Base-by-base conservation (phyloP, 208 protist species). In the Trypanosoma theileri region DNA sequence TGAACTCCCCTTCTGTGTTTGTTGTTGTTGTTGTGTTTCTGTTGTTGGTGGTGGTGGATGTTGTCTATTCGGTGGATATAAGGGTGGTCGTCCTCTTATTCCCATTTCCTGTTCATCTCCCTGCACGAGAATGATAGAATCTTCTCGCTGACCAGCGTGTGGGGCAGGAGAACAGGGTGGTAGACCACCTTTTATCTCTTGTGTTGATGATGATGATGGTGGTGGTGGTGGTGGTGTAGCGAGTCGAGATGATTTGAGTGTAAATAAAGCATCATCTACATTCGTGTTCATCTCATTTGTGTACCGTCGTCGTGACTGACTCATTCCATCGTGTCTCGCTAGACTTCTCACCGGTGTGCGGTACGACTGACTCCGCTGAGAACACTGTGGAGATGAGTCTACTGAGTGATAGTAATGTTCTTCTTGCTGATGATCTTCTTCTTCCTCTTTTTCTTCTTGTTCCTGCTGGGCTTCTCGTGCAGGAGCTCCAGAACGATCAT, bases 331-430 rank as follows among this genome's bases (percentile, higher is more conserved):
- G 12, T 51, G 51, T 22, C 41, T 35, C 12, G 35, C 26, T 1
- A 28, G 35, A 22, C 52, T 59, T 12, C 21, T 26, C 40, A 68
- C n/a, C 13, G 68, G 68, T 16, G 59, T 55, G 45, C 59, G 53
- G 21, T 66, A 73, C 21, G 59, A 73, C 28, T 57, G 59, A 21
- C 59, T 73, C 1, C 68, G 58, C 3, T 42, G 42, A 12, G 53
- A 65, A 1, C 19, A 31, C 24, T 40, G 52, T 16, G 59, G 22
- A 16, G 58, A 46, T 19, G 59, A 52, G 51, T 58, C 42, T 7
- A 66, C 52, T 0, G 22, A 48, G n/a, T 61, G 17, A 53, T 21
- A 60, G 1, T 31, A 40, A 11, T 0, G 22, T 17, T 41, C 11
- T 31, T 28, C 10, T 3, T 46, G 13, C 51, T 19, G 16, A 1